phyloP scores from a whole-genome alignment of 331 rosid species.

The Malus hybrid region DNA sequence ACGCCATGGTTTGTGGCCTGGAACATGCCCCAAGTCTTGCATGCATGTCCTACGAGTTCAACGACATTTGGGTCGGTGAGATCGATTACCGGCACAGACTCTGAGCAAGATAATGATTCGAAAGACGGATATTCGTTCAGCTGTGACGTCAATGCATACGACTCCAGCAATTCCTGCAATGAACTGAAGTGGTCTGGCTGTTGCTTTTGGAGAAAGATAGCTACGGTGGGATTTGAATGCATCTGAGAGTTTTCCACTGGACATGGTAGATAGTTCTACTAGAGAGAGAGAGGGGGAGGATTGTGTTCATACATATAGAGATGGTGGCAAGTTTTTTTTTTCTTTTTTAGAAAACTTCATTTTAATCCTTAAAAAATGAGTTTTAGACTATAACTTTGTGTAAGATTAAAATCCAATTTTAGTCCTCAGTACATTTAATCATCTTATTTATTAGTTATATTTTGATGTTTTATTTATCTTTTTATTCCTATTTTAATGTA shows the following conservation, averaged over 20 bases:
- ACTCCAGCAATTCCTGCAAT: slow-evolving; percentile 55
- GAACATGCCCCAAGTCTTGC: slow-evolving; percentile 74
- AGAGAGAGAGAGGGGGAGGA: not conserved
- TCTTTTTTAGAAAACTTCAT: too few relatives aligned
- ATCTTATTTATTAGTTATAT: too few relatives aligned
- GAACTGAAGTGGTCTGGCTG: slow-evolving; percentile 52
- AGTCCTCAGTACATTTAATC: too few relatives aligned
- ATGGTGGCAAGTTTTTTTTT: not conserved
- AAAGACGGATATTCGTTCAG: not conserved
- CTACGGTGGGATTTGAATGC: slow-evolving; percentile 49
- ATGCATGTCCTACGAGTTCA: slow-evolving; percentile 51
- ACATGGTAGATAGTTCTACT: slow-evolving; percentile 24
- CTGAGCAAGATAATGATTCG: not conserved
- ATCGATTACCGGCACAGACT: slow-evolving; percentile 48
- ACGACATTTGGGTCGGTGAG: slow-evolving; percentile 57
- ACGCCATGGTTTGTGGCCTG: slow-evolving; percentile 63
- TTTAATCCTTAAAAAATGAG: too few relatives aligned
- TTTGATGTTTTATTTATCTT: too few relatives aligned
- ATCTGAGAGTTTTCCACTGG: slow-evolving; percentile 45
- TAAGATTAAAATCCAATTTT: too few relatives aligned
- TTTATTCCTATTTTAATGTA: too few relatives aligned
- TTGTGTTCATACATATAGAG: not conserved
- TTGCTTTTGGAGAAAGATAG: slow-evolving; percentile 31
- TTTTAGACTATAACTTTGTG: too few relatives aligned
- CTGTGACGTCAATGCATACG: slow-evolving; percentile 46